A percentile compares a stretch with the other conserved stretches of the same genome.
These are phyloP conservation scores for Syzygium aqueum DNA, from an alignment of 345 rosid genomes.

Conservation along the genomic window DNA sequence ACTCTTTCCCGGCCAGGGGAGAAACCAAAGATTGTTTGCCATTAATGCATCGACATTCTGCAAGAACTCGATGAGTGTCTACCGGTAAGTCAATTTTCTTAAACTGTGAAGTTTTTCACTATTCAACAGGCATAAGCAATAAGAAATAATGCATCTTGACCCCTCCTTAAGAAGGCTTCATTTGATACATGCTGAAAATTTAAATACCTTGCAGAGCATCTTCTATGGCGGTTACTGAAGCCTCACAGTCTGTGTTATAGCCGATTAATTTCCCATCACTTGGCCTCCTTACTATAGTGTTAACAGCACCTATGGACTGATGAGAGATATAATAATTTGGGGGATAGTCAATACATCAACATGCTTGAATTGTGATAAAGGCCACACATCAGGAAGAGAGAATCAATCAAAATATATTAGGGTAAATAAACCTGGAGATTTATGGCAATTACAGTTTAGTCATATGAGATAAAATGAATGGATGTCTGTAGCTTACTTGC, in stretches of 20 bases:
- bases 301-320: conserved; percentile 44
- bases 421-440: not conserved
- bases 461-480: not conserved
- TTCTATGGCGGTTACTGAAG: conserved; percentile 39
- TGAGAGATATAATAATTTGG: not conserved
- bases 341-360: not conserved
- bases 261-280: conserved; percentile 42
- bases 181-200: not conserved
- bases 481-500: not conserved
- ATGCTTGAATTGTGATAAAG: not conserved
- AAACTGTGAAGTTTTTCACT: not conserved
- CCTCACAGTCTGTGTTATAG: conserved; percentile 45
- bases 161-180: not conserved
- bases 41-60: conserved; percentile 13
- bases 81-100: not conserved
- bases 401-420: not conserved
- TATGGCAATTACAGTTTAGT: not conserved
- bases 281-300: conserved; percentile 41
- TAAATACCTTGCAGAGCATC: conserved; percentile 46
- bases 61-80: not conserved
- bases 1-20: conserved; percentile 33
- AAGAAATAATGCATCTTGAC: not conserved
- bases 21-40: conserved; percentile 1
- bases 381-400: not conserved
- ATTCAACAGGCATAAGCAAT: not conserved